A percentile compares a stretch with the other conserved stretches of the same genome.
Evolutionary conservation across 257 asterid genomes (phyloP).

Genomic region (Nicotiana otophora): DNA sequence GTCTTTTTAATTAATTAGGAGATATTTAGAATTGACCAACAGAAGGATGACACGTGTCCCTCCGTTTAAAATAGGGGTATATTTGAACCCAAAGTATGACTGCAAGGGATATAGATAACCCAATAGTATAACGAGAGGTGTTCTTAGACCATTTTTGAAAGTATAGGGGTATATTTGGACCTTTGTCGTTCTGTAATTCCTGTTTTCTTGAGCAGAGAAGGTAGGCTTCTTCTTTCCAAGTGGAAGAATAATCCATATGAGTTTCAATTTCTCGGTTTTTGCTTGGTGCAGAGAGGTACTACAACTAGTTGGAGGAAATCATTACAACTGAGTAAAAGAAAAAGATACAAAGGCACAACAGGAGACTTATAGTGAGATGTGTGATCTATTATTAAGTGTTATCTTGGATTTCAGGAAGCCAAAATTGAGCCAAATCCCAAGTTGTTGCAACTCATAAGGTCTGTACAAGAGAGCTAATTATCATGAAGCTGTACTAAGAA

Average conservation of each 20-base stretch:
- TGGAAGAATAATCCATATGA: neutral
- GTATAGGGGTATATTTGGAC: too few species aligned
- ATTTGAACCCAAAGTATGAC: too few species aligned
- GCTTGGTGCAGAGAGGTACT: neutral
- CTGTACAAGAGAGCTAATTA: slow-evolving; percentile 3
- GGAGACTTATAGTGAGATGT: neutral
- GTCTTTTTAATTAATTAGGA: too few species aligned
- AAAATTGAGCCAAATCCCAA: neutral
- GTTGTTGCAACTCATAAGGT: neutral
- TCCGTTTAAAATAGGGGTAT: too few species aligned
- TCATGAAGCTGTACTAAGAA: neutral
- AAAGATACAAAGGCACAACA: neutral
- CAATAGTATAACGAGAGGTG: too few species aligned
- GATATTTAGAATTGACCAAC: too few species aligned
- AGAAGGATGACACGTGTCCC: too few species aligned
- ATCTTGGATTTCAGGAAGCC: neutral
- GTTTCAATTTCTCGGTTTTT: neutral
- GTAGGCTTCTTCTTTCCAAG: neutral
- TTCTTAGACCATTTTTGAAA: too few species aligned
- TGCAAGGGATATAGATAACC: too few species aligned
- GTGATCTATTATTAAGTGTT: neutral
- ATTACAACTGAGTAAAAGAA: neutral
- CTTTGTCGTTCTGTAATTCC: neutral
- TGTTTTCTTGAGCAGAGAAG: neutral
- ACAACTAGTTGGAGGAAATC: neutral